A percentile compares a stretch with the other conserved stretches of the same genome.
phyloP scores from a whole-genome alignment of 257 asterid genomes.

The Coffea eugenioides region DNA sequence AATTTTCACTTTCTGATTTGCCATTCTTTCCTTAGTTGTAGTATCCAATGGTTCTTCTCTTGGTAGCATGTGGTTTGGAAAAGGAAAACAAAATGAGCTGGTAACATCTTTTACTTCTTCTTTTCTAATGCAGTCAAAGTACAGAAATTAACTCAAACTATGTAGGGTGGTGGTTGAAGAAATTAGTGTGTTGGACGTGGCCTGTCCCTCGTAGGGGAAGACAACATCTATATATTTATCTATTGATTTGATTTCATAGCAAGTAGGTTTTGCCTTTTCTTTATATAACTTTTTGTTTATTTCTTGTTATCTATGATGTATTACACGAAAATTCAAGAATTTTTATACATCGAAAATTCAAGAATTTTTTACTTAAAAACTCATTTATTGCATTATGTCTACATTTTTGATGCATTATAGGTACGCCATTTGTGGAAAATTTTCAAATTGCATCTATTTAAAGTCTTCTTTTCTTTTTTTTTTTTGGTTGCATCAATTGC shows the following conservation, averaged over 20 bases:
- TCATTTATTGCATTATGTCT: background rate
- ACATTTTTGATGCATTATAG: too few species aligned
- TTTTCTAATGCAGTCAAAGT: background rate
- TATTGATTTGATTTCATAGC: too few species aligned
- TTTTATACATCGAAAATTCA: too few species aligned
- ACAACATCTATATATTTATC: too few species aligned
- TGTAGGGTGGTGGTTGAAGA: background rate
- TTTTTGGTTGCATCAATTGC: too few species aligned
- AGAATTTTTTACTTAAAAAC: background rate
- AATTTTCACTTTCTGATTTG: conserved; percentile 6
- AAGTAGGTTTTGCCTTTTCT: background rate
- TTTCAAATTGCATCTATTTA: too few species aligned
- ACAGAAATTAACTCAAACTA: background rate
- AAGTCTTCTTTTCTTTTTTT: too few species aligned
- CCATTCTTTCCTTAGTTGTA: background rate
- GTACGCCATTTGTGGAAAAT: background rate
- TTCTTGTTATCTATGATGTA: too few species aligned
- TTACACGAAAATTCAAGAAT: background rate
- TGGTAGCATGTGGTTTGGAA: background rate
- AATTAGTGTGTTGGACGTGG: background rate
- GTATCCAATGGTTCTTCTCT: conserved; percentile 1
- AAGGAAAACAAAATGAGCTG: background rate
- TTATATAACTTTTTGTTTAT: too few species aligned
- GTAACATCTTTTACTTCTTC: background rate
- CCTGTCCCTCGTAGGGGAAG: background rate